phyloP scores from a whole-genome alignment of 345 rosid species.

The Diplotaxis tenuifolia region DNA sequence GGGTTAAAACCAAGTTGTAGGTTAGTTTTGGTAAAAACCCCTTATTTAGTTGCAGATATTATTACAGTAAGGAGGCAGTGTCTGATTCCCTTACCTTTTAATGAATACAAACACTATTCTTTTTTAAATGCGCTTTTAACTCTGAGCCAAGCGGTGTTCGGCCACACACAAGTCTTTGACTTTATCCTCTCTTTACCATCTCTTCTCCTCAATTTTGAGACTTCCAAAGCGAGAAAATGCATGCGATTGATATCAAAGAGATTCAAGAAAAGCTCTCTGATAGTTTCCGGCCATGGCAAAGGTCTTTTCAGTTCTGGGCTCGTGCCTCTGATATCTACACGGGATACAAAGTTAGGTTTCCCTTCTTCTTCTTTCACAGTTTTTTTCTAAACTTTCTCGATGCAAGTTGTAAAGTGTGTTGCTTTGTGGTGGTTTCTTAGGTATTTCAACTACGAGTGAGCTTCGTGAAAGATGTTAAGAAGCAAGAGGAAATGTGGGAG shows the following conservation, averaged over 20 bases:
- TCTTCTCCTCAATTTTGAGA: not conserved
- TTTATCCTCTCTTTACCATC: not conserved
- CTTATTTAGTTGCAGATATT: too few relatives aligned
- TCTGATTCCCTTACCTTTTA: not conserved
- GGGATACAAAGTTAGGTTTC: slow-evolving; percentile 72
- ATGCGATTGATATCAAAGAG: slow-evolving; percentile 56
- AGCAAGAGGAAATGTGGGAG: slow-evolving; percentile 89
- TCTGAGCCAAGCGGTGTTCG: not conserved
- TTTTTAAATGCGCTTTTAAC: not conserved
- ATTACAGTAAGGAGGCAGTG: too few relatives aligned
- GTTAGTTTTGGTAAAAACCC: too few relatives aligned
- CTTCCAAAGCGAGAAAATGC: slow-evolving; percentile 33
- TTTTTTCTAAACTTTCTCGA: too few relatives aligned
- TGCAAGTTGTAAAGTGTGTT: not conserved
- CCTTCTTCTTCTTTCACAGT: not conserved
- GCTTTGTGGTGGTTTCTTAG: slow-evolving; percentile 37
- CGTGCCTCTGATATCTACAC: slow-evolving; percentile 77
- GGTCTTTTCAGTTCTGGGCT: slow-evolving; percentile 94
- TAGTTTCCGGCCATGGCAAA: slow-evolving; percentile 73
- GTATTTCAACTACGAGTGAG: slow-evolving; percentile 72
- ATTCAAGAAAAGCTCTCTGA: slow-evolving; percentile 58
- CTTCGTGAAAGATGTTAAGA: slow-evolving; percentile 69
- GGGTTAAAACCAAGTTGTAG: too few relatives aligned
- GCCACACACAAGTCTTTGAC: not conserved
- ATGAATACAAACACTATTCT: not conserved